Base-by-base conservation (phyloP, 2,329 filamentous ascomycete genomes). In the Talaromyces amestolkiae region DNA sequence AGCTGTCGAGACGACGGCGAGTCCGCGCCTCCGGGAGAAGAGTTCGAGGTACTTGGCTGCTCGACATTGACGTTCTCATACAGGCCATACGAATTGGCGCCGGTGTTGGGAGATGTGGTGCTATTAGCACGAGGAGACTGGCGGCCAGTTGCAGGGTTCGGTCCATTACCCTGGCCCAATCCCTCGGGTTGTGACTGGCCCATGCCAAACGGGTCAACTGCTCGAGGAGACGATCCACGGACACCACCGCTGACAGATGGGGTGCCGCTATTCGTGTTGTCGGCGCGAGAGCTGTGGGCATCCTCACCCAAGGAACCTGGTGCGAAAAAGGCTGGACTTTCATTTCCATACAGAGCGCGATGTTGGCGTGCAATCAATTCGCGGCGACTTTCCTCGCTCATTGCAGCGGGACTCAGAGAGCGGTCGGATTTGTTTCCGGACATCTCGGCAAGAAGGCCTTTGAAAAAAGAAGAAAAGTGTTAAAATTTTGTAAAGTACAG, bases 351-450 rank as follows among this genome's bases (percentile, higher is more conserved):
- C 70, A 99, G 82, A 70, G 94, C 93, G 79, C 90, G 93, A 80
- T 96, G 93, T 82, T 98, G 95, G 75, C 94, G 93, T 72, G 93
- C 91, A 79, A 98, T 96, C 78, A 98, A 85, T 73, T 98, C 94
- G 73, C 94, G 92, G 73, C 94, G 94, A 75, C 97, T 93, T 73
- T 97, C 93, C 82, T 98, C 95, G 76, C 90, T 96, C 90, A 97
- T 91, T 72, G 89, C 86, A 77, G 87, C 89, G 63, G 92, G 92
- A 82, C 91, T 95, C 82, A 93, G 86, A 73, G 91, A 89, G 77
- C 92, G 91, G 75, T 95, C 92, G 76, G 90, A 89, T 84, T 97
- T 97, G 84, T 84, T 87, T 74, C 81, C 82, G 78, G 88, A 87
- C 78, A 89, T 85, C 77, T 90, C 87, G 83, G 86, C 84, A 84